These are phyloP conservation scores for Myriosclerotinia curreyana DNA, from an alignment of 2,329 filamentous ascomycete genomes.

Conservation along the genomic window DNA sequence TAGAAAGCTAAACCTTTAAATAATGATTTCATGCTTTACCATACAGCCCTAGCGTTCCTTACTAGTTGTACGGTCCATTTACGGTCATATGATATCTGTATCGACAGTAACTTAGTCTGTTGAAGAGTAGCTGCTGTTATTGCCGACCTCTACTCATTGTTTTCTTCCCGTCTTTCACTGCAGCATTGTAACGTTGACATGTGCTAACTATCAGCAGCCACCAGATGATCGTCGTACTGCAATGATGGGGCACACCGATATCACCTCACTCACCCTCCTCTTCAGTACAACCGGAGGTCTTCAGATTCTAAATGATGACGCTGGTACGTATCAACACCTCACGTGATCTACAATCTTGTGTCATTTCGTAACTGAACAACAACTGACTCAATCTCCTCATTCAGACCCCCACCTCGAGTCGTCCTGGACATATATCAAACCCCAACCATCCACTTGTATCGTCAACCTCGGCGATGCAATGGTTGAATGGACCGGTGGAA, in stretches of 20 bases:
- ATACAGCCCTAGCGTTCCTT: too few species aligned
- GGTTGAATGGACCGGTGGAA: slow-evolving; percentile 35
- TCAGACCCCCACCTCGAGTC: slow-evolving; percentile 28
- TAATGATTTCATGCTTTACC: too few species aligned
- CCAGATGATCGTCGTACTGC: slow-evolving; percentile 10
- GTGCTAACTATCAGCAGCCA: background rate
- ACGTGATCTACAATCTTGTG: background rate
- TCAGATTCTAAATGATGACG: slow-evolving; percentile 40
- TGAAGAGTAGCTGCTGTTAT: too few species aligned
- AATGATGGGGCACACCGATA: slow-evolving; percentile 17
- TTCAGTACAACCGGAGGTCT: slow-evolving; percentile 39
- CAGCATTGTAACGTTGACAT: too few species aligned
- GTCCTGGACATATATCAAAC: slow-evolving; percentile 38
- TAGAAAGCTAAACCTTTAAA: too few species aligned
- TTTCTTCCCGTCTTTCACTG: too few species aligned
- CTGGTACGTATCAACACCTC: slow-evolving; percentile 32
- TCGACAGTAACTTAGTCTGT: too few species aligned
- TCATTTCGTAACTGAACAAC: background rate
- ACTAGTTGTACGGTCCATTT: too few species aligned
- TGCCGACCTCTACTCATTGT: too few species aligned
- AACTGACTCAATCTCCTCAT: background rate
- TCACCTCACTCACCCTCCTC: slow-evolving; percentile 14
- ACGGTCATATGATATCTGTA: too few species aligned
- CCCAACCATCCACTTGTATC: slow-evolving; percentile 37
- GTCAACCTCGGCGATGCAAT: slow-evolving; percentile 41